Percentiles rank a stretch among this genome's conserved stretches.
Evolutionary conservation across 192 early-diverging fungal genomes (phyloP).

Genomic region (Coemansia sp.): DNA sequence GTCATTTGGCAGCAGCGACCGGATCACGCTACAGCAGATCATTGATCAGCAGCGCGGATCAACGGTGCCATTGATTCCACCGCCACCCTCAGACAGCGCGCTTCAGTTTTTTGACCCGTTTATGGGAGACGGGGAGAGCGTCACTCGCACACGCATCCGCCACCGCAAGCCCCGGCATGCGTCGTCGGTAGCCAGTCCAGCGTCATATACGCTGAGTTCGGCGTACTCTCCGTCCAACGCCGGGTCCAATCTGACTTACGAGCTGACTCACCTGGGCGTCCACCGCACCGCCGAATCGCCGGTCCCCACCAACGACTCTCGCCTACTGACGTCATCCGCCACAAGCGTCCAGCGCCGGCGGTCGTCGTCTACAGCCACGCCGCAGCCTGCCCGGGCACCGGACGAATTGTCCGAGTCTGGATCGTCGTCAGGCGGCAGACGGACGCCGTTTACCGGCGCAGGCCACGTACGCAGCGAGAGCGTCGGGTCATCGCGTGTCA

Average conservation of each 20-base stretch:
- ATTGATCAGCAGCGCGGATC: constrained; percentile 14
- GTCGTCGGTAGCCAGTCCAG: constrained; percentile 36
- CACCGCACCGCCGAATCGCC: constrained; percentile 41
- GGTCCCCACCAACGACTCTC: constrained; percentile 23
- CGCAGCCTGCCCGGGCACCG: background rate
- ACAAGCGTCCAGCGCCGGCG: constrained; percentile 12
- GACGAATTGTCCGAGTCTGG: background rate
- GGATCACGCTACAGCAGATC: constrained; percentile 32
- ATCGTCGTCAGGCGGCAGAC: constrained; percentile 4
- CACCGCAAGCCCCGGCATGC: constrained; percentile 28
- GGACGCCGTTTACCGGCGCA: constrained; percentile 4
- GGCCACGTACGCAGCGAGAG: constrained; percentile 39
- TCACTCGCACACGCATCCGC: constrained; percentile 47
- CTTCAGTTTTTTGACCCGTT: constrained; percentile 39
- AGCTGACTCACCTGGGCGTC: constrained; percentile 45
- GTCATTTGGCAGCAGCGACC: constrained; percentile 41
- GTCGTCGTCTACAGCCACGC: constrained; percentile 17
- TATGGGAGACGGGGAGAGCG: constrained; percentile 34
- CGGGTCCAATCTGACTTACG: constrained; percentile 43
- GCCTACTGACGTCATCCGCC: background rate
- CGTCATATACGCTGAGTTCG: constrained; percentile 36
- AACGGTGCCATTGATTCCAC: constrained; percentile 31
- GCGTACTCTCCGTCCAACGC: constrained; percentile 50
- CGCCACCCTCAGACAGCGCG: constrained; percentile 20
- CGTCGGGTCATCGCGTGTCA: constrained; percentile 42